phyloP scores from a whole-genome alignment of 768 basidiomycete genomes.

The Crepidotus variabilis region DNA sequence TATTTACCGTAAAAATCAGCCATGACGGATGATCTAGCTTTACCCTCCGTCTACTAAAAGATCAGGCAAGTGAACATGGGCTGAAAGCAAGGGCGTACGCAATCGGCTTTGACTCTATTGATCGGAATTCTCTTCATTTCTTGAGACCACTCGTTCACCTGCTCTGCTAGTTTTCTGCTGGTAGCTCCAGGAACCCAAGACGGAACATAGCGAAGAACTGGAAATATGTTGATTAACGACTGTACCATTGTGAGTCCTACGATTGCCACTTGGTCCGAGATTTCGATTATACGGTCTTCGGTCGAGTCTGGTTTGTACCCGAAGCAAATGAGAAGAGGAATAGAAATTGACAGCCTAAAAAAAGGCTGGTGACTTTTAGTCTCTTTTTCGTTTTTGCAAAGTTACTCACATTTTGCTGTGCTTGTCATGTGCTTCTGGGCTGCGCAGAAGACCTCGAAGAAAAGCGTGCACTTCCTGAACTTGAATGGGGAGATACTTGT shows the following conservation, averaged over 20 bases:
- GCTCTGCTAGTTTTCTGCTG: not conserved
- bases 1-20: not conserved
- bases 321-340: constrained; percentile 4
- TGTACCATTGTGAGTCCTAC: not conserved
- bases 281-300: constrained; percentile 2
- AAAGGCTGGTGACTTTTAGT: too few species aligned
- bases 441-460: constrained; percentile 20
- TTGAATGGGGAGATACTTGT: constrained; percentile 24
- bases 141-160: constrained; percentile 15
- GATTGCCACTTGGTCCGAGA: not conserved
- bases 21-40: not conserved
- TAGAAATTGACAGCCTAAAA: constrained; percentile 6
- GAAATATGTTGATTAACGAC: constrained; percentile 17
- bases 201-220: constrained; percentile 30
- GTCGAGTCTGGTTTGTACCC: constrained; percentile 4
- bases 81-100: constrained; percentile 8
- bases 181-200: constrained; percentile 23
- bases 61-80: not conserved
- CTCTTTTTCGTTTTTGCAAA: too few species aligned
- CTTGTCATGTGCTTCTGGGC: constrained; percentile 8
- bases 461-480: constrained; percentile 23
- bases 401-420: constrained; percentile 11
- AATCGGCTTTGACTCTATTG: constrained; percentile 5
- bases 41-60: not conserved
- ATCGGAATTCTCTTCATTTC: constrained; percentile 11